Percentiles rank a stretch among this genome's conserved stretches.
These are phyloP conservation scores for Ilex asprella DNA, from an alignment of 257 asterid species.

Conservation along the genomic window DNA sequence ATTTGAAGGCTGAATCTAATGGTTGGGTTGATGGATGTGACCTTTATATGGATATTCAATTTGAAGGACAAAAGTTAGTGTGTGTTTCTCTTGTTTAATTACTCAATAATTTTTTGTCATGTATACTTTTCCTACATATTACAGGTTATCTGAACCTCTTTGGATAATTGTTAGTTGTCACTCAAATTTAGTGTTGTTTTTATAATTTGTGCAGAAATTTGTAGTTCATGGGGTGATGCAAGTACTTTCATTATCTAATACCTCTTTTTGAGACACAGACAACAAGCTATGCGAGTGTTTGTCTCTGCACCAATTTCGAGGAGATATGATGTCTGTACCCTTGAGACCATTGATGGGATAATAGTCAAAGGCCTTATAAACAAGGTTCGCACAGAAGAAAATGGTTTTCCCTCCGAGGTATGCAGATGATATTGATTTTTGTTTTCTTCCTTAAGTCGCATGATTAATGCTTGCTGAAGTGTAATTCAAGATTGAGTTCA, in stretches of 20 bases:
- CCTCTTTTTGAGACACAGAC: slow-evolving; percentile 31
- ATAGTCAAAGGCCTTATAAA: slow-evolving; percentile 50
- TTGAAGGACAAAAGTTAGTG: no score
- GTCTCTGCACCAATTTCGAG: slow-evolving; percentile 64
- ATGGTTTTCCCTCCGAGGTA: slow-evolving; percentile 74
- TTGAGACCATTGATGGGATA: slow-evolving; percentile 69
- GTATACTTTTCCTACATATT: no score
- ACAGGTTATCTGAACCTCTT: no score
- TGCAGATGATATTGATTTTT: slow-evolving; percentile 16
- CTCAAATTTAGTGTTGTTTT: no score
- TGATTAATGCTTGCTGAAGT: not conserved
- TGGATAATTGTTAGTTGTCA: no score
- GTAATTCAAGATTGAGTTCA: not conserved
- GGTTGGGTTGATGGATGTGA: no score
- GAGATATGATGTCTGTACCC: slow-evolving; percentile 41
- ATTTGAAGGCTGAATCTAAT: no score
- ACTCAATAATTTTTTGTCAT: no score
- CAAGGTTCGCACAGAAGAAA: slow-evolving; percentile 46
- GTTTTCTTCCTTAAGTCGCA: slow-evolving; percentile 10
- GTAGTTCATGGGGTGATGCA: not conserved
- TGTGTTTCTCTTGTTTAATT: no score
- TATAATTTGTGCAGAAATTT: no score
- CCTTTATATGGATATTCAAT: no score
- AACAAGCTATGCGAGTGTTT: slow-evolving; percentile 52
- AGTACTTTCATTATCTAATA: slow-evolving; percentile 3